Percentiles rank a stretch among this genome's conserved stretches.
phyloP scores from a whole-genome alignment of 2,329 filamentous ascomycete genomes.

The Ascochyta pisi region DNA sequence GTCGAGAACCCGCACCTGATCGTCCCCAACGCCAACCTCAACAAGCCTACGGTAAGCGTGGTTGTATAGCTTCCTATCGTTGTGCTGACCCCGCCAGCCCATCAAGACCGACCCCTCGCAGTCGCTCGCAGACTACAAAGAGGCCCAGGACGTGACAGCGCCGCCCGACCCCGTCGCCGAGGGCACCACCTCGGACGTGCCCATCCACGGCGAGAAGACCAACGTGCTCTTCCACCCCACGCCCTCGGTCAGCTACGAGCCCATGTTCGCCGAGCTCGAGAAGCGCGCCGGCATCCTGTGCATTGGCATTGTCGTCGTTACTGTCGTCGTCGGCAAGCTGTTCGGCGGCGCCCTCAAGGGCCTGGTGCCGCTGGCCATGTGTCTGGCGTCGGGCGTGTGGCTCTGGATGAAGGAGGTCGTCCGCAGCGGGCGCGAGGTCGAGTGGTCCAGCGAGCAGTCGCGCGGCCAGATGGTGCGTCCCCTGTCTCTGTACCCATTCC shows the following conservation, averaged over 20 bases:
- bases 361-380: constrained; percentile 74
- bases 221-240: constrained; percentile 96
- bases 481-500: not conserved
- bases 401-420: constrained; percentile 91
- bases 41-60: constrained; percentile 66
- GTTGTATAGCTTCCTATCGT: not conserved
- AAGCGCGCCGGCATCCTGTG: constrained; percentile 75
- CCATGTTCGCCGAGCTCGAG: constrained; percentile 81
- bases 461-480: constrained; percentile 74
- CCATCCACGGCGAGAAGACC: constrained; percentile 95
- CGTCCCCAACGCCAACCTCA: constrained; percentile 87
- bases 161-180: constrained; percentile 85
- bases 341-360: constrained; percentile 81
- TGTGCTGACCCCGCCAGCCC: constrained; percentile 52
- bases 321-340: constrained; percentile 77
- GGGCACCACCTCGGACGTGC: constrained; percentile 88
- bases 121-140: constrained; percentile 78
- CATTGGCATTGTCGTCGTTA: constrained; percentile 72
- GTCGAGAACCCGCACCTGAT: constrained; percentile 78
- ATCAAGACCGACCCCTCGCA: constrained; percentile 75
- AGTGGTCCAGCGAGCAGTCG: constrained; percentile 87
- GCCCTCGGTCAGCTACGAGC: constrained; percentile 86
- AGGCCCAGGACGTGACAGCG: constrained; percentile 86
- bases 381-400: constrained; percentile 78
- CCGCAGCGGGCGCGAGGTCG: constrained; percentile 78